Percentiles rank a stretch among this genome's conserved stretches.
phyloP scores from a whole-genome alignment of 2,329 filamentous ascomycete species.

The Tolypocladium paradoxum region DNA sequence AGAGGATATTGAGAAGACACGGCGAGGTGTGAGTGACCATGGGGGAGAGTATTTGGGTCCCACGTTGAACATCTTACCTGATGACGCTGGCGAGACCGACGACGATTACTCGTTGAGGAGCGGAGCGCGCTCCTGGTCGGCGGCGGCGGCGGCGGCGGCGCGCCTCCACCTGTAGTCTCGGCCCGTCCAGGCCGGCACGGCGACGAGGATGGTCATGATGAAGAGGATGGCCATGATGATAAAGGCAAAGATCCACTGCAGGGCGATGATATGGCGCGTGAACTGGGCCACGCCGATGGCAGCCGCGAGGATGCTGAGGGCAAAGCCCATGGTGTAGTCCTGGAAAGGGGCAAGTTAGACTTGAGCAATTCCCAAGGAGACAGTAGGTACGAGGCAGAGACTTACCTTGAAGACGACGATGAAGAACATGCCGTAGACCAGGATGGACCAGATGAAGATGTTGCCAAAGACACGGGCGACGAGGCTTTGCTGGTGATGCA shows the following conservation, averaged over 20 bases:
- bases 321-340: constrained; percentile 71
- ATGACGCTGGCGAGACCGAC: background rate
- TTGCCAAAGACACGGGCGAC: constrained; percentile 75
- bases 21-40: background rate
- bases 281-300: constrained; percentile 73
- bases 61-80: background rate
- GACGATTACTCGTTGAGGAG: constrained; percentile 37
- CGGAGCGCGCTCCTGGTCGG: constrained; percentile 50
- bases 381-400: constrained; percentile 2
- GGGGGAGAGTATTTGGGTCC: constrained; percentile 11
- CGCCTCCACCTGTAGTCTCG: constrained; percentile 41
- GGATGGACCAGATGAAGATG: constrained; percentile 75
- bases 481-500: constrained; percentile 54
- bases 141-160: constrained; percentile 25
- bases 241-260: constrained; percentile 92
- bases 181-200: constrained; percentile 53
- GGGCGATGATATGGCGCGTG: constrained; percentile 57
- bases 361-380: constrained; percentile 5
- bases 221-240: constrained; percentile 69
- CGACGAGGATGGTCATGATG: constrained; percentile 53
- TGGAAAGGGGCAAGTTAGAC: constrained; percentile 11
- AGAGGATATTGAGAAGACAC: background rate
- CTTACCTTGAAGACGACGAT: constrained; percentile 59
- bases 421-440: constrained; percentile 69
- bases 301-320: constrained; percentile 60